Conservation (phyloP, 2,329 filamentous ascomycete genomes). For the Fusarium pseudograminearum region DNA sequence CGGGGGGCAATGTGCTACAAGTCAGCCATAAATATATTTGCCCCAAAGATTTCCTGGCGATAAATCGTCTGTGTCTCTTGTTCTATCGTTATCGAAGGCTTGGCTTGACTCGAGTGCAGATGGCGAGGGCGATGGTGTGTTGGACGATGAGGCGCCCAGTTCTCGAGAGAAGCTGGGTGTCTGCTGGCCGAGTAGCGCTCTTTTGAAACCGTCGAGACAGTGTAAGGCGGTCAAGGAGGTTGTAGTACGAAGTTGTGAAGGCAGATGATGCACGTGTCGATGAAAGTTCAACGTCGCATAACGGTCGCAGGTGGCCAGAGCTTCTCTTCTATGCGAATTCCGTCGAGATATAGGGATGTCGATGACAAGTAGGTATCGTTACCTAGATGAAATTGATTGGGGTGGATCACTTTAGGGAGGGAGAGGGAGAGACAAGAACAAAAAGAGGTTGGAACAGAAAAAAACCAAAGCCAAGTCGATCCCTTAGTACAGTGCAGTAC, state of each 20-base stretch:
- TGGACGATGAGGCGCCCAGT: slow-evolving; percentile 29
- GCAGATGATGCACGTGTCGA: slow-evolving; percentile 6
- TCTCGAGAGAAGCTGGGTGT: slow-evolving; percentile 1
- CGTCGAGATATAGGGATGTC: slow-evolving; percentile 3
- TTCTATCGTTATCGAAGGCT: slow-evolving; percentile 1
- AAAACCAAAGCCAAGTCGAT: slow-evolving; percentile 10
- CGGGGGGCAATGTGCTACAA: slow-evolving; percentile 14
- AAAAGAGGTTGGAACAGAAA: slow-evolving; percentile 1
- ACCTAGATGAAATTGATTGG: background rate
- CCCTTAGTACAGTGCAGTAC: background rate
- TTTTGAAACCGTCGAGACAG: slow-evolving; percentile 10
- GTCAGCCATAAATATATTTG: slow-evolving; percentile 41
- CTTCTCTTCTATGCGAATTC: background rate
- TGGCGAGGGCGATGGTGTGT: background rate
- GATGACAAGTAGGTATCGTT: background rate
- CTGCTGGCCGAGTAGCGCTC: background rate
- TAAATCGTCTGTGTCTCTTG: background rate
- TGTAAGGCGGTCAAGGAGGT: slow-evolving; percentile 10
- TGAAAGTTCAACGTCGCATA: slow-evolving; percentile 29
- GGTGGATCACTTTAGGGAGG: slow-evolving; percentile 1
- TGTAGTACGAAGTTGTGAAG: background rate
- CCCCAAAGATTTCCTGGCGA: slow-evolving; percentile 1
- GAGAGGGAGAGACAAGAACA: background rate
- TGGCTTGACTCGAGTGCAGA: slow-evolving; percentile 15
- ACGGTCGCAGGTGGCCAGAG: background rate